Conservation (phyloP, 1,284 basidiomycete species). For the Pseudozyma flocculosa region DNA sequence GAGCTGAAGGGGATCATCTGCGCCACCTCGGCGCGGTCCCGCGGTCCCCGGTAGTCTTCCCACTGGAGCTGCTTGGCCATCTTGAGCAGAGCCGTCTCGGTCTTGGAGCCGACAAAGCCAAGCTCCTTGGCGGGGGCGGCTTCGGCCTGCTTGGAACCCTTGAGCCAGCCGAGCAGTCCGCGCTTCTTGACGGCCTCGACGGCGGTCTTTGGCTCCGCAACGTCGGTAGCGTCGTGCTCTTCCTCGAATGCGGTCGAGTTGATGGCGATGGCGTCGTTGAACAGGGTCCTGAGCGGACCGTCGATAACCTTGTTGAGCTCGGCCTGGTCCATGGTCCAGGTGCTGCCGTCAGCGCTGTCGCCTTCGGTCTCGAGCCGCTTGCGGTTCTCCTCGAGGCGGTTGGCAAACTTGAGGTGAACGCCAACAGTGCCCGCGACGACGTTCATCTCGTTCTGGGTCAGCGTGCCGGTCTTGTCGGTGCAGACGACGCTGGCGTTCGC, state of each 20-base stretch:
- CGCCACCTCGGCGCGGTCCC: slow-evolving; percentile 70
- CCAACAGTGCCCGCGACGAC: slow-evolving; percentile 94
- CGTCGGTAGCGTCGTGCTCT: slow-evolving; percentile 60
- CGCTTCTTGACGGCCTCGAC: slow-evolving; percentile 22
- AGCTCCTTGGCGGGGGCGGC: slow-evolving; percentile 38
- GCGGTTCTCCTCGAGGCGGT: slow-evolving; percentile 72
- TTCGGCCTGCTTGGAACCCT: slow-evolving; percentile 16
- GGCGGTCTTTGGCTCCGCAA: slow-evolving; percentile 8
- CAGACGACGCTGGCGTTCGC: slow-evolving; percentile 94
- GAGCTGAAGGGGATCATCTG: slow-evolving; percentile 95
- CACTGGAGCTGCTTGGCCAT: slow-evolving; percentile 86
- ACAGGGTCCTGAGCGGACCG: slow-evolving; percentile 67
- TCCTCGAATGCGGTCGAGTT: slow-evolving; percentile 86
- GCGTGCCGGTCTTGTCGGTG: slow-evolving; percentile 86
- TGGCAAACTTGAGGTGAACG: slow-evolving; percentile 88
- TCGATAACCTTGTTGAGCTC: slow-evolving; percentile 63
- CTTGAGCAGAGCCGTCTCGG: slow-evolving; percentile 86
- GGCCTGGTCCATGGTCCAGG: slow-evolving; percentile 84
- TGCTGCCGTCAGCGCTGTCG: slow-evolving; percentile 59
- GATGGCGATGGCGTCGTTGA: slow-evolving; percentile 84
- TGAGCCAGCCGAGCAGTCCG: slow-evolving; percentile 20
- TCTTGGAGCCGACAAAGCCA: slow-evolving; percentile 89
- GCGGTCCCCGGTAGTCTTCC: slow-evolving; percentile 71
- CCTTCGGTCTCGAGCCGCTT: slow-evolving; percentile 71
- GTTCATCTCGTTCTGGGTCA: slow-evolving; percentile 88